These are phyloP conservation scores for Coniochaeta pulveracea DNA, from an alignment of 2,329 filamentous ascomycete species.

Conservation along the genomic window DNA sequence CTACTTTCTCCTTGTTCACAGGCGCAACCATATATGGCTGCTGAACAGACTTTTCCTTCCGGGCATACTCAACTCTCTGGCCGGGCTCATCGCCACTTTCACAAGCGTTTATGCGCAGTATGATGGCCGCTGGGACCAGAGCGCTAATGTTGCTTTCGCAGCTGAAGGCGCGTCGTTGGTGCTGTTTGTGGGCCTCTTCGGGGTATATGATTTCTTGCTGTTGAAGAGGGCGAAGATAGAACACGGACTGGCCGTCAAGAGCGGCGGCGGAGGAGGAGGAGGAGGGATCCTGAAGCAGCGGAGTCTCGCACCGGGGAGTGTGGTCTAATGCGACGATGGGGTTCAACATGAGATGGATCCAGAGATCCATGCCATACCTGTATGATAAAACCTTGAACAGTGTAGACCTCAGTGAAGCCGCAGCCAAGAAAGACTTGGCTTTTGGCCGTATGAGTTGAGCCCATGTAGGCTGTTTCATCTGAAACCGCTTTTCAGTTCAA, in stretches of 20 bases:
- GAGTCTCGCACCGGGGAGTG: slow-evolving; percentile 14
- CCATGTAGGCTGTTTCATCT: no score
- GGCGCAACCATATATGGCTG: slow-evolving; percentile 41
- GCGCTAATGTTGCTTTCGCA: slow-evolving; percentile 26
- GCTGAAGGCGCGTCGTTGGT: slow-evolving; percentile 20
- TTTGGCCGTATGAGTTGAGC: no score
- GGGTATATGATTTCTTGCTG: slow-evolving; percentile 19
- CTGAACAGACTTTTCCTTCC: slow-evolving; percentile 38
- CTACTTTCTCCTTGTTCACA: slow-evolving; percentile 27
- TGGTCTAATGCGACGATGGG: no score
- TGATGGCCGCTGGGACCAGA: slow-evolving; percentile 29
- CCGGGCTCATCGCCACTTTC: slow-evolving; percentile 36
- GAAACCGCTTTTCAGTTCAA: no score
- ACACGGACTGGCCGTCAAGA: slow-evolving; percentile 11
- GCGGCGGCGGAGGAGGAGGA: slow-evolving; percentile 3
- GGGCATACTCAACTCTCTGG: slow-evolving; percentile 31
- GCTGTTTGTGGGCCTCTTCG: slow-evolving; percentile 16
- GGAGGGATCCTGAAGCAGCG: slow-evolving; percentile 8
- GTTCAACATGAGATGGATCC: no score
- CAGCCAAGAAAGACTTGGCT: no score
- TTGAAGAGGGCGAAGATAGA: slow-evolving; percentile 18
- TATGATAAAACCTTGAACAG: no score
- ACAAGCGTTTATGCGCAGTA: slow-evolving; percentile 37
- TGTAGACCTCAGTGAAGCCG: no score
- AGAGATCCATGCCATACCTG: no score